Percentiles rank a stretch among this genome's conserved stretches.
These are phyloP conservation scores for Endocalyx cinctus DNA, from an alignment of 2,329 filamentous ascomycete genomes.

Conservation along the genomic window DNA sequence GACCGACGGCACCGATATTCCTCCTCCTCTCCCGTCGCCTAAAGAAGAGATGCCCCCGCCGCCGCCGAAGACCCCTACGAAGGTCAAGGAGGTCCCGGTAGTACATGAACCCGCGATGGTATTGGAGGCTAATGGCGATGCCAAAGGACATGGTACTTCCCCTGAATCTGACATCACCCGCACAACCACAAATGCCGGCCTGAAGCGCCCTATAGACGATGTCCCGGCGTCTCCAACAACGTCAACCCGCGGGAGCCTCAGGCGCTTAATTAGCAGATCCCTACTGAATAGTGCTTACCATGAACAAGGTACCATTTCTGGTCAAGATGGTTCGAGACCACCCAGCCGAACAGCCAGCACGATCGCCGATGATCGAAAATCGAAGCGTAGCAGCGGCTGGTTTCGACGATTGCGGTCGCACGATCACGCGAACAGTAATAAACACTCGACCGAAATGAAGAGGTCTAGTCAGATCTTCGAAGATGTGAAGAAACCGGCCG, in stretches of 20 bases:
- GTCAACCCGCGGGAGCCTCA: constrained; percentile 52
- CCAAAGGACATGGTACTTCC: constrained; percentile 39
- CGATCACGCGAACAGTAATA: constrained; percentile 24
- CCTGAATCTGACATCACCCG: constrained; percentile 25
- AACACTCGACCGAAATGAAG: too few relatives aligned
- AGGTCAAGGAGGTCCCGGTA: constrained; percentile 18
- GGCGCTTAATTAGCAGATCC: constrained; percentile 52
- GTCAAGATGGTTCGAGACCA: constrained; percentile 36
- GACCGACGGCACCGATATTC: constrained; percentile 58
- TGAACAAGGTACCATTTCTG: constrained; percentile 33
- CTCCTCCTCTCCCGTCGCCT: constrained; percentile 53
- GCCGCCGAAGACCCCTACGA: constrained; percentile 28
- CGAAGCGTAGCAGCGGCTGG: constrained; percentile 55
- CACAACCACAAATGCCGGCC: constrained; percentile 31
- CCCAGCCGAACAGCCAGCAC: constrained; percentile 47
- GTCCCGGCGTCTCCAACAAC: constrained; percentile 47
- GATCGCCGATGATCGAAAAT: constrained; percentile 47
- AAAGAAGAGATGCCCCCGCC: constrained; percentile 41
- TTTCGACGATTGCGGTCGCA: constrained; percentile 48
- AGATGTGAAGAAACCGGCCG: constrained; percentile 35
- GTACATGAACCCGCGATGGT: constrained; percentile 21
- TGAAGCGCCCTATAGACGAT: constrained; percentile 48
- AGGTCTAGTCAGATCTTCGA: constrained; percentile 40
- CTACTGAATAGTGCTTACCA: constrained; percentile 51
- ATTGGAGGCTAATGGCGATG: too few relatives aligned